Base-by-base conservation (phyloP, 495 filamentous ascomycete genomes). In the Aspergillus baeticus region DNA sequence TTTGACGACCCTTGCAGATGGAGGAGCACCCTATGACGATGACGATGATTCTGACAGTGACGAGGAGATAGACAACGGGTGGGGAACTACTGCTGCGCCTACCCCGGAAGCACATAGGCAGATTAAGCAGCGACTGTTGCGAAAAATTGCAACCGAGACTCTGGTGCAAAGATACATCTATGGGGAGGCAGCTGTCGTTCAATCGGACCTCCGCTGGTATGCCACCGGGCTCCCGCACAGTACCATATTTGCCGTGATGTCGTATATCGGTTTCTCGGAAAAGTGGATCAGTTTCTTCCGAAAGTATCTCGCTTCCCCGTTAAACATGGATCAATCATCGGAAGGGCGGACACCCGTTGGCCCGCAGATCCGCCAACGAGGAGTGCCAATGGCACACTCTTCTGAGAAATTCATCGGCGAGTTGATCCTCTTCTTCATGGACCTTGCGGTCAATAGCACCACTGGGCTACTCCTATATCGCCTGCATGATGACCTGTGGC, bases 401-500 rank as follows among this genome's bases (percentile, higher is more conserved):
- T 69, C 85, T 2, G 81, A 78, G 52, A 74, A 80, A 41, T 54
- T 81, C 6, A 74, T 81, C 29, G 76, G 79, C 3, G 84, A 87
- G 48, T 66, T 74, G 0, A 61, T 85, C 7, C 62, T 87, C 2
- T 86, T 85, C 64, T 80, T 77, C 56, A 70, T 86, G 54, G 84
- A 87, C 58, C 79, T 79, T 38, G 66, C 81, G 0, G 75, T 87
- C 20, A 85, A 84, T 56, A 74, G 81, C 35, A 63, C 64, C 0
- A 77, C 84, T 0, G 66, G 75, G 6, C 70, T 81, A 20, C 68
- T 78, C 20, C 61, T 85, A 34, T 79, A 80, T 60, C 77, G 81
- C 10, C 72, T 84, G 44, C 76, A 84, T 57, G 83, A 85, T 52
- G 82, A 86, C 51, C 70, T 85, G 42, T 87, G 84, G 84, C 75